phyloP scores from a whole-genome alignment of 1,284 basidiomycete species.

The Sanghuangporus weigelae region DNA sequence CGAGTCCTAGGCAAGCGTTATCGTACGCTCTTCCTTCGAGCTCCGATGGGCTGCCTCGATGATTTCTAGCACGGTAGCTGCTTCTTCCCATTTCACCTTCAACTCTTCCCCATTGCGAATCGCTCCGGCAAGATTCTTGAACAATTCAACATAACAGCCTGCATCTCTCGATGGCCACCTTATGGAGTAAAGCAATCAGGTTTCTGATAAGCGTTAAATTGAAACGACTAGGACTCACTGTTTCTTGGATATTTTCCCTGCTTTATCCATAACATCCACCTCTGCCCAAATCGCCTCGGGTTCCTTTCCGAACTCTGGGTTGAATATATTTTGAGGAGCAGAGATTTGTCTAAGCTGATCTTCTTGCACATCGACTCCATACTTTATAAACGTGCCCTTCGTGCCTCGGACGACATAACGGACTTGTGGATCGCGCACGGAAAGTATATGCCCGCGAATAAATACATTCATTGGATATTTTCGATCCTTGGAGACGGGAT shows the following conservation, averaged over 20 bases:
- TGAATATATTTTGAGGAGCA: slow-evolving; percentile 41
- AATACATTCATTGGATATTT: slow-evolving; percentile 62
- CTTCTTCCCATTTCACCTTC: slow-evolving; percentile 67
- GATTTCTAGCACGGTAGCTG: slow-evolving; percentile 64
- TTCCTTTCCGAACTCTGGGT: slow-evolving; percentile 49
- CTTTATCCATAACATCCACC: slow-evolving; percentile 47
- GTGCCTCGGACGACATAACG: slow-evolving; percentile 69
- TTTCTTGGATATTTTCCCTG: slow-evolving; percentile 40
- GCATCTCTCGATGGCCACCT: slow-evolving; percentile 63
- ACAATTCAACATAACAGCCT: slow-evolving; percentile 58
- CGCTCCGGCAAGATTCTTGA: slow-evolving; percentile 57
- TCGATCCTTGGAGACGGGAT: slow-evolving; percentile 35
- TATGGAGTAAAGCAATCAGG: slow-evolving; percentile 6
- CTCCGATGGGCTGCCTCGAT: slow-evolving; percentile 67
- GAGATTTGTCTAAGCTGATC: slow-evolving; percentile 56
- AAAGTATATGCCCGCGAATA: slow-evolving; percentile 65
- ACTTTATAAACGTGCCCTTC: slow-evolving; percentile 69
- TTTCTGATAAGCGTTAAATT: not conserved
- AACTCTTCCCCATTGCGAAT: slow-evolving; percentile 50
- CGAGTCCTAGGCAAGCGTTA: slow-evolving; percentile 22
- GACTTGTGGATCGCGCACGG: slow-evolving; percentile 57
- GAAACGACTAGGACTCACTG: slow-evolving; percentile 33
- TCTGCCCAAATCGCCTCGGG: slow-evolving; percentile 55
- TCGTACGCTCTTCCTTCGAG: slow-evolving; percentile 50
- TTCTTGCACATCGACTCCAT: slow-evolving; percentile 77